These are phyloP conservation scores for Fusarium xyrophilum DNA, from an alignment of 2,329 filamentous ascomycete species.

Conservation along the genomic window DNA sequence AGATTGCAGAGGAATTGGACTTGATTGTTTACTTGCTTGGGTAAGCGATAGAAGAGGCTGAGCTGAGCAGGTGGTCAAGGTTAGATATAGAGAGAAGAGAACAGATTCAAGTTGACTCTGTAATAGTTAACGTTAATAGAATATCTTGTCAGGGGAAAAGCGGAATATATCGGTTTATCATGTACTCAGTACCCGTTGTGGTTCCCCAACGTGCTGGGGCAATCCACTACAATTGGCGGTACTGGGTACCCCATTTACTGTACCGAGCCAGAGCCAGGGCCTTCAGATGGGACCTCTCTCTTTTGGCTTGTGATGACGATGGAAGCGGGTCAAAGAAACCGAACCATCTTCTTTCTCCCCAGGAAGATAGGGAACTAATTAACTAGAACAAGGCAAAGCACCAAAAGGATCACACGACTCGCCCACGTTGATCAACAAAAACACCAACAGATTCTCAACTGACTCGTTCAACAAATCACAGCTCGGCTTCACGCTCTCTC, in stretches of 20 bases:
- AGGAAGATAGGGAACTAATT: conserved; percentile 5
- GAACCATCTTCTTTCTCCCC: conserved; percentile 25
- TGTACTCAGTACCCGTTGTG: conserved; percentile 15
- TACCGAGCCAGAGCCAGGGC: neutral
- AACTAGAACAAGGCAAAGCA: neutral
- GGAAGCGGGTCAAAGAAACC: conserved; percentile 19
- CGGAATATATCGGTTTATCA: conserved; percentile 41
- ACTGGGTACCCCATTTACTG: neutral
- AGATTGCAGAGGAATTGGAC: conserved; percentile 8
- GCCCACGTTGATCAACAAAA: conserved; percentile 23
- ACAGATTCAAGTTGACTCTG: neutral
- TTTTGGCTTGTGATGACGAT: conserved; percentile 37
- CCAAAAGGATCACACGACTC: conserved; percentile 18
- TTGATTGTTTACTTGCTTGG: conserved; percentile 23
- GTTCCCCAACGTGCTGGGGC: conserved; percentile 40
- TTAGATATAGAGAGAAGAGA: neutral
- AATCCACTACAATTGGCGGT: conserved; percentile 37
- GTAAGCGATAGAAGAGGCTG: conserved; percentile 1
- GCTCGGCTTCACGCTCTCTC: neutral
- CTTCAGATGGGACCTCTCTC: neutral
- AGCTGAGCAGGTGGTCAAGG: neutral
- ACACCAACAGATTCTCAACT: neutral
- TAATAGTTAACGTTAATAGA: neutral
- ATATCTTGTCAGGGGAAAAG: neutral
- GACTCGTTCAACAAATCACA: conserved; percentile 5